Percentiles rank a stretch among this genome's conserved stretches.
phyloP scores from a whole-genome alignment of 1,284 basidiomycete genomes.

The Leccinum fallax region DNA sequence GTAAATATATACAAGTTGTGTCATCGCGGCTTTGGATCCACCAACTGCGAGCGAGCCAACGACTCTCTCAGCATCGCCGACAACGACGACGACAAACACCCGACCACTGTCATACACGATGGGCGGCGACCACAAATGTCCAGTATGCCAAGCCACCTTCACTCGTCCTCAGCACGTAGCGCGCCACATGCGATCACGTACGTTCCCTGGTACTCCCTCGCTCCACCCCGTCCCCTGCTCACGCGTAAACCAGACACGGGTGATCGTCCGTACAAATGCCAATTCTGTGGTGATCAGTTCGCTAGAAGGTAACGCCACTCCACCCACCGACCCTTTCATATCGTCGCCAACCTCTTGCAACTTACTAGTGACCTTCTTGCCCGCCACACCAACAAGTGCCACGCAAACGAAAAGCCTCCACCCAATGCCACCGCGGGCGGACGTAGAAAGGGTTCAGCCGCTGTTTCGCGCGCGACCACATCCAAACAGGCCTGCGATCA shows the following conservation, averaged over 20 bases:
- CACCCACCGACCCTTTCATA: not conserved
- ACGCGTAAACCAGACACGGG: constrained; percentile 65
- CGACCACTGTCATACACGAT: constrained; percentile 36
- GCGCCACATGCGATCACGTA: constrained; percentile 86
- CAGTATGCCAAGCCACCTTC: constrained; percentile 85
- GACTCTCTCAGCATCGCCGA: constrained; percentile 15
- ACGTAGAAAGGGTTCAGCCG: constrained; percentile 59
- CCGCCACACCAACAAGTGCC: constrained; percentile 88
- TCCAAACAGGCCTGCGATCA: constrained; percentile 85
- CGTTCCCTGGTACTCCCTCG: constrained; percentile 37
- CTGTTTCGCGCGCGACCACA: constrained; percentile 69
- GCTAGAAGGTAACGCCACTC: constrained; percentile 66
- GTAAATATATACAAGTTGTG: constrained; percentile 43
- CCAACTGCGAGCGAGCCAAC: constrained; percentile 20
- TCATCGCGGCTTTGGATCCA: constrained; percentile 37
- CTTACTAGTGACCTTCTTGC: constrained; percentile 76
- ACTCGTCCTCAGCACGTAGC: constrained; percentile 90
- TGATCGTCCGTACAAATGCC: constrained; percentile 89
- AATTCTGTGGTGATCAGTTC: constrained; percentile 87
- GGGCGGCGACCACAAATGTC: constrained; percentile 74
- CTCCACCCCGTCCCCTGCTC: constrained; percentile 15
- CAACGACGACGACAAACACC: constrained; percentile 3
- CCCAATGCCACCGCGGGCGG: constrained; percentile 36
- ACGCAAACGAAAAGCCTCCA: constrained; percentile 70
- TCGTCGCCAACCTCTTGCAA: not conserved